Base-by-base conservation (phyloP, 257 asterid genomes). In the Eustoma russellianum region DNA sequence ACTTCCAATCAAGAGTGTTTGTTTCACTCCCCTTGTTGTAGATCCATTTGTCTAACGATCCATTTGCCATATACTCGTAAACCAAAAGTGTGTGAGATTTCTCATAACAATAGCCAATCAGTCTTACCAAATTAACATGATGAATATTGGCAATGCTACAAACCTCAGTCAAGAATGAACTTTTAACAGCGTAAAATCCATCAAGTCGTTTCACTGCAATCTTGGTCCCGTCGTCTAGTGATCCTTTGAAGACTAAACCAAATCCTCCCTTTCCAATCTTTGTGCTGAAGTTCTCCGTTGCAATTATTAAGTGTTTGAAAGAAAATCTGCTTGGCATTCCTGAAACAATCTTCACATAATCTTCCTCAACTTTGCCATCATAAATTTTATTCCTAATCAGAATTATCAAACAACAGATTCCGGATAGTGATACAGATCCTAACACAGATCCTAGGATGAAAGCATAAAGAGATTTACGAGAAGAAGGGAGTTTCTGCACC, bases 251-350 rank as follows among this genome's bases (percentile, higher is more conserved):
- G 41, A 88, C 94, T 0, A 85, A 82, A 13, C 96, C 96, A 49
- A 83, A 87, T 11, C 96, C 94, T 41, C 96, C 96, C 55, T 81
- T 89, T 0, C 96, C 96, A 11, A 87, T 87, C 77, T 87, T 87
- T 51, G 72, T 85, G 0, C 93, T 82, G 60, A 84, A 88, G 13
- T 94, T 94, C 61, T 17, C 76, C 1, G 94, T 84, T 0, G 87
- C 90, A 48, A 70, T 57, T 59, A 78, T 83, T 49, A 84, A 93
- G 68, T 84, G 93, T 43, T 80, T 82, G 68, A 82, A 78, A n/a
- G 93, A 24, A 24, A 24, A 24, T 0, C 30, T 24, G 30, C 1
- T 24, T 24, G 30, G 30, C 30, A 24, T 24, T 24, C 30, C 30
- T 24, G 30, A 24, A 24, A 24, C 30, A 24, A 24, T 24, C 30